Base-by-base conservation (phyloP, 2,329 filamentous ascomycete genomes). In the Phyllosticta citribraziliensis region DNA sequence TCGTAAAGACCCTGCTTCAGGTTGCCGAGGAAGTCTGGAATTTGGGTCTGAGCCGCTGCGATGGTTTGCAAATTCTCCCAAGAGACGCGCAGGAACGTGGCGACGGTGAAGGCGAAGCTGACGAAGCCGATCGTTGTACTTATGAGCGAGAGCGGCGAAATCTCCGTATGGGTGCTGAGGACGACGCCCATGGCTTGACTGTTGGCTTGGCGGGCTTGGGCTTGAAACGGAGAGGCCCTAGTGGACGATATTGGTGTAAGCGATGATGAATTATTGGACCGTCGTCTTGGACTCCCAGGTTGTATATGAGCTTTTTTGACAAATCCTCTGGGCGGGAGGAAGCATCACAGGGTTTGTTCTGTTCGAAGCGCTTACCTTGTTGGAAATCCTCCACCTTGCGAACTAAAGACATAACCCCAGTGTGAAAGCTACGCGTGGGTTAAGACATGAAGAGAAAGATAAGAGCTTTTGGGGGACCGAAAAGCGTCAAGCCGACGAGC, bases 31-130 rank as follows among this genome's bases (percentile, higher is more conserved):
- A 69, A 72, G 57, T 72, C 68, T 56, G 72, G 69, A n/a, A 77
- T 74, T 63, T 78, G 72, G 47, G 69, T 65, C 5, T 70, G 67
- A 1, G 74, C 75, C 55, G 71, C 67, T 47, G 64, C 63, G 30
- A 77, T 62, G 3, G 74, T 76, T n/a, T 67, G 62, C 47, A 77
- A 64, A 20, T 75, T 74, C 55, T 67, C 66, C 75, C 73, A 78
- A 57, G 76, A 70, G 8, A 78, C 73, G 56, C 72, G 69, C 25
- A 78, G 56, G 64, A 76, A 73, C 17, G 75, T 78, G n/a, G 67
- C 70, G 19, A 77, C 62, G 0, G 76, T 78, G 67, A 78, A 76
- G 33, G 72, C 72, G 56, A 78, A 78, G 47, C 70, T 73, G 27
- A 78, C 68, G 62, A 78, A 73, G 56, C 75, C 75, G 30, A 77